A percentile compares a stretch with the other conserved stretches of the same genome.
These are phyloP conservation scores for Cardiosporidium cionae DNA, from an alignment of 169 alveolate genomes.

Conservation along the genomic window DNA sequence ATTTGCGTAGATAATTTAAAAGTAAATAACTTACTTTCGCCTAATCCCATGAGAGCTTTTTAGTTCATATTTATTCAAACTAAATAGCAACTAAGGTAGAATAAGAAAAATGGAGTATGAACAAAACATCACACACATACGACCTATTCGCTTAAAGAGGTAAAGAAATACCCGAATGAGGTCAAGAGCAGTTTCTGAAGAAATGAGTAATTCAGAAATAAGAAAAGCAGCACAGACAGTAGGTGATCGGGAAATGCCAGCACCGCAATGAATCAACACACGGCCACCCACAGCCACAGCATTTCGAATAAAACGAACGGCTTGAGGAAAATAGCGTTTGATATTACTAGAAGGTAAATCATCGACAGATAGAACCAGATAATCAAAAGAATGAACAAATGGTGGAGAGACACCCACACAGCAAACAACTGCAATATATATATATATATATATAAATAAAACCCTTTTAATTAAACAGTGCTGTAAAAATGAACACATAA, in stretches of 20 bases:
- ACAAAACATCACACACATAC: too few relatives aligned
- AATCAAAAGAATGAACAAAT: neutral
- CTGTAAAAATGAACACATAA: too few relatives aligned
- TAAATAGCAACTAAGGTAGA: too few relatives aligned
- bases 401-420: neutral
- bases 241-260: conserved; percentile 57
- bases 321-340: neutral
- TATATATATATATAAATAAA: too few relatives aligned
- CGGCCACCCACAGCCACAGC: conserved; percentile 21
- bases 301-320: neutral
- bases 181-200: neutral
- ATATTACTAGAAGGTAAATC: neutral
- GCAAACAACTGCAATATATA: neutral
- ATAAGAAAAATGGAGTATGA: too few relatives aligned
- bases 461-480: too few relatives aligned
- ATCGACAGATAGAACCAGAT: neutral
- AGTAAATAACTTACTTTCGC: too few relatives aligned
- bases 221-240: conserved; percentile 47
- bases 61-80: too few relatives aligned
- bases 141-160: too few relatives aligned
- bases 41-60: too few relatives aligned
- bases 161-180: too few relatives aligned
- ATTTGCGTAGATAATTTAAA: too few relatives aligned
- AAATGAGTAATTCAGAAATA: conserved; percentile 21
- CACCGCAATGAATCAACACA: conserved; percentile 52